Percentiles rank a stretch among this genome's conserved stretches.
phyloP scores from a whole-genome alignment of 2,329 filamentous ascomycete genomes.

The Arachnomyces sp. region DNA sequence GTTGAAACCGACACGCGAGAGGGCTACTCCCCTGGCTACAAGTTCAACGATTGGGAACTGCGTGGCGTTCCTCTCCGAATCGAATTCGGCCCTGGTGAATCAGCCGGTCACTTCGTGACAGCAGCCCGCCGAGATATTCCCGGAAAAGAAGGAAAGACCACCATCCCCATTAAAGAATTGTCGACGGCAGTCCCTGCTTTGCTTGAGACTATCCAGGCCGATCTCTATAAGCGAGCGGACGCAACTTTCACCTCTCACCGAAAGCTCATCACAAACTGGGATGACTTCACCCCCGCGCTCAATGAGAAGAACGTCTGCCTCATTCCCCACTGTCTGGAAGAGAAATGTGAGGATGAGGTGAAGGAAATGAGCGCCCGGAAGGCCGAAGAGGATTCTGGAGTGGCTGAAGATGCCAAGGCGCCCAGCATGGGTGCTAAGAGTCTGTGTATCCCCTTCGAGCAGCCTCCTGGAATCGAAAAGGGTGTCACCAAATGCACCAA shows the following conservation, averaged over 20 bases:
- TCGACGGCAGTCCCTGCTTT: slow-evolving; percentile 66
- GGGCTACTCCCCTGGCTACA: slow-evolving; percentile 87
- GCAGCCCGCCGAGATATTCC: slow-evolving; percentile 76
- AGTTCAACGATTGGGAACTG: slow-evolving; percentile 98
- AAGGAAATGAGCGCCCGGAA: slow-evolving; percentile 84
- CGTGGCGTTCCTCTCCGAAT: slow-evolving; percentile 90
- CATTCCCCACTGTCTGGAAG: slow-evolving; percentile 80
- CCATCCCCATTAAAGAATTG: slow-evolving; percentile 68
- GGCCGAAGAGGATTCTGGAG: slow-evolving; percentile 53
- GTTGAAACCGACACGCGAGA: slow-evolving; percentile 78
- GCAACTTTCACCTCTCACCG: slow-evolving; percentile 72
- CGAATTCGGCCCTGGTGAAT: slow-evolving; percentile 93
- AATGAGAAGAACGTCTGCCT: slow-evolving; percentile 89
- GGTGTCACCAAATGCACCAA: slow-evolving; percentile 88
- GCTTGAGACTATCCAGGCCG: slow-evolving; percentile 81
- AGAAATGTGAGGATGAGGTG: slow-evolving; percentile 85
- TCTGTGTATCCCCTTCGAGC: slow-evolving; percentile 74
- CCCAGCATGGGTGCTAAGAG: slow-evolving; percentile 71
- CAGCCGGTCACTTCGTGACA: slow-evolving; percentile 74
- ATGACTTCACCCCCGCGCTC: slow-evolving; percentile 80
- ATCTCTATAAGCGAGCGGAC: slow-evolving; percentile 72
- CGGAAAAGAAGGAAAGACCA: slow-evolving; percentile 62
- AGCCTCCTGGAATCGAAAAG: slow-evolving; percentile 69
- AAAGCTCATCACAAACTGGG: slow-evolving; percentile 76
- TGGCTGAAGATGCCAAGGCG: slow-evolving; percentile 64